Percentiles rank a stretch among this genome's conserved stretches.
These are phyloP conservation scores for Aspergillus nidulans DNA, from an alignment of 495 filamentous ascomycete species.

Conservation along the genomic window DNA sequence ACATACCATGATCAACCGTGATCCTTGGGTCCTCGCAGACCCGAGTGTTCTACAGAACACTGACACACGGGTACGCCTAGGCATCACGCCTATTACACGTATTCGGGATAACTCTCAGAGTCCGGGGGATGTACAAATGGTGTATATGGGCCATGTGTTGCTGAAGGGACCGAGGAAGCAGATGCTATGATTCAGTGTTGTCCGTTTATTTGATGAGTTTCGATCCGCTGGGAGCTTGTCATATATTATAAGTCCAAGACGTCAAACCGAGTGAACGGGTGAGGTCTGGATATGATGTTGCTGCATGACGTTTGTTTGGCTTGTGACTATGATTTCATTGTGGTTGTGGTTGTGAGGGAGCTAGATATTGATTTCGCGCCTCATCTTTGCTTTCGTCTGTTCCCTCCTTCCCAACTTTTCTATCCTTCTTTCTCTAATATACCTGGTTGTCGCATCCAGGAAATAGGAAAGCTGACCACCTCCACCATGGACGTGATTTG, in stretches of 20 bases:
- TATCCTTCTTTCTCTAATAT: not conserved
- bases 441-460: too few relatives aligned
- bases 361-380: not conserved
- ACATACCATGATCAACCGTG: constrained; percentile 22
- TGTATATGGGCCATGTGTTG: constrained; percentile 13
- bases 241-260: not conserved
- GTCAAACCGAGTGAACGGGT: not conserved
- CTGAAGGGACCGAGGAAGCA: constrained; percentile 9
- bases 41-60: constrained; percentile 8
- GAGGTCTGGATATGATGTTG: not conserved
- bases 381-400: not conserved
- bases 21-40: constrained; percentile 12
- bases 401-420: not conserved
- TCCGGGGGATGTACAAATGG: constrained; percentile 8
- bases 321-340: not conserved
- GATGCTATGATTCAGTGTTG: not conserved
- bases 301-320: not conserved
- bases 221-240: not conserved
- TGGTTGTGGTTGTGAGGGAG: not conserved
- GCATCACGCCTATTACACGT: constrained; percentile 12
- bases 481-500: too few relatives aligned
- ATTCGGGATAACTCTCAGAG: constrained; percentile 12
- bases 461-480: too few relatives aligned
- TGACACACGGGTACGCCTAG: constrained; percentile 14
- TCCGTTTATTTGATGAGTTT: not conserved